Conservation (phyloP, 345 rosid genomes). For the Arabis hirsuta region DNA sequence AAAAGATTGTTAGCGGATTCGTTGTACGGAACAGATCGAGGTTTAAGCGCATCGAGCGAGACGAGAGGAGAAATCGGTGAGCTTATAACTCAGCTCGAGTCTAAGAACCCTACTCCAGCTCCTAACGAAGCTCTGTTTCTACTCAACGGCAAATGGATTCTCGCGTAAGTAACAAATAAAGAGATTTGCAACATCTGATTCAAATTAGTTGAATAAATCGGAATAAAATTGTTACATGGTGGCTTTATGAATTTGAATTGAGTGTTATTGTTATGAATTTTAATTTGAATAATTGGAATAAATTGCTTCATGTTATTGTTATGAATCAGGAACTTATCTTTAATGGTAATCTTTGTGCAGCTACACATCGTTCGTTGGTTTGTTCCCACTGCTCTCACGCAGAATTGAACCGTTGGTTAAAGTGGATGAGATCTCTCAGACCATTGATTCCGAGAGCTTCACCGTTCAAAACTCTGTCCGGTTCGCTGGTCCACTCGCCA, state of each 20-base stretch:
- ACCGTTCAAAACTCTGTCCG: constrained; percentile 79
- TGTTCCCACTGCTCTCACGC: constrained; percentile 80
- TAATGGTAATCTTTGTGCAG: constrained; percentile 45
- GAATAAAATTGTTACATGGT: no score
- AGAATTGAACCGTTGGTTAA: constrained; percentile 63
- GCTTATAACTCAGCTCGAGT: constrained; percentile 85
- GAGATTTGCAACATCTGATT: no score
- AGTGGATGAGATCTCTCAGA: constrained; percentile 94
- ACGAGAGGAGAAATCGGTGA: constrained; percentile 90
- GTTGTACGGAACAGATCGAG: constrained; percentile 74
- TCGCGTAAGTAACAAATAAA: constrained; percentile 59
- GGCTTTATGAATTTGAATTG: not conserved
- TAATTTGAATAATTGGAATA: not conserved
- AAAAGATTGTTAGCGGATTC: constrained; percentile 72
- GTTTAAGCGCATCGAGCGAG: constrained; percentile 73
- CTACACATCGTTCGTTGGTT: constrained; percentile 77
- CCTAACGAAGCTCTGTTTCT: constrained; percentile 80
- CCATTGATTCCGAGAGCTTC: constrained; percentile 79
- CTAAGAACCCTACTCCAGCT: constrained; percentile 81
- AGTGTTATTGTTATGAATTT: constrained; percentile 1
- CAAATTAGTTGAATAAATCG: no score
- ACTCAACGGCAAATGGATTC: constrained; percentile 95
- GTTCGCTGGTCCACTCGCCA: constrained; percentile 78
- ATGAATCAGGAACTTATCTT: constrained; percentile 14
- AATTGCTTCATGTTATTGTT: not conserved